Evolutionary conservation across 306 rosid genomes (phyloP).

Genomic region (Leucaena leucocephala): DNA sequence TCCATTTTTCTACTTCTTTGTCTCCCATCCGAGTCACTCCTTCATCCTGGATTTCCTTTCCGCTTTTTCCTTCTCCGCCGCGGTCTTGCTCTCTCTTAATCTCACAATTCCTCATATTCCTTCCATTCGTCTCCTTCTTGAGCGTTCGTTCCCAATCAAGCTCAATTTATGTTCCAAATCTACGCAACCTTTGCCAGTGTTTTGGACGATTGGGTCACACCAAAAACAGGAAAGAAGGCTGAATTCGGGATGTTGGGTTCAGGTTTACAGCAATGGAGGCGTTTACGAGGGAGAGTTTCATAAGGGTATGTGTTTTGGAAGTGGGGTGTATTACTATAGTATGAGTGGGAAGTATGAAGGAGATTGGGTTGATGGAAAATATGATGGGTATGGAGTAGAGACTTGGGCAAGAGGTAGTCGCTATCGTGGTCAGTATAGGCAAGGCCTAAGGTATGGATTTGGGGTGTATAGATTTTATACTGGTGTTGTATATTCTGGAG

Average conservation of each 20-base stretch:
- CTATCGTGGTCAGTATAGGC: conserved; percentile 72
- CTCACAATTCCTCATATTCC: conserved; percentile 58
- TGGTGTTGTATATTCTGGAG: conserved; percentile 86
- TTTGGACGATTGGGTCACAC: conserved; percentile 70
- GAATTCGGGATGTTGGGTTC: conserved; percentile 62
- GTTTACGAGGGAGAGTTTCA: conserved; percentile 82
- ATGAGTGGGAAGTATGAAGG: conserved; percentile 91
- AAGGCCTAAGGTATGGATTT: conserved; percentile 76
- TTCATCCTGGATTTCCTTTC: conserved; percentile 53
- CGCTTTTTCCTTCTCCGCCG: conserved; percentile 54
- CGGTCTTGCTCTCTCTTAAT: conserved; percentile 54
- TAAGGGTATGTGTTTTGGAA: conserved; percentile 66
- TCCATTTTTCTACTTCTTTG: conserved; percentile 58
- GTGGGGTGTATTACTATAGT: conserved; percentile 78
- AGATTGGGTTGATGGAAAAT: conserved; percentile 84
- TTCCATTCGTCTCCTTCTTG: conserved; percentile 49
- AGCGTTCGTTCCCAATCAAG: conserved; percentile 46
- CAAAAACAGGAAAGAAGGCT: conserved; percentile 45
- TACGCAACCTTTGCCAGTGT: conserved; percentile 44
- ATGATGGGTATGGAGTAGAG: conserved; percentile 86
- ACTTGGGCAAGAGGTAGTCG: conserved; percentile 87
- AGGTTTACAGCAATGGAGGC: conserved; percentile 65
- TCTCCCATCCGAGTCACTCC: conserved; percentile 53
- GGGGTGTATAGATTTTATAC: conserved; percentile 82
- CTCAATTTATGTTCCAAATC: conserved; percentile 42